These are phyloP conservation scores for Pyrenopolyporus hunteri DNA, from an alignment of 495 filamentous ascomycete species.

Conservation along the genomic window DNA sequence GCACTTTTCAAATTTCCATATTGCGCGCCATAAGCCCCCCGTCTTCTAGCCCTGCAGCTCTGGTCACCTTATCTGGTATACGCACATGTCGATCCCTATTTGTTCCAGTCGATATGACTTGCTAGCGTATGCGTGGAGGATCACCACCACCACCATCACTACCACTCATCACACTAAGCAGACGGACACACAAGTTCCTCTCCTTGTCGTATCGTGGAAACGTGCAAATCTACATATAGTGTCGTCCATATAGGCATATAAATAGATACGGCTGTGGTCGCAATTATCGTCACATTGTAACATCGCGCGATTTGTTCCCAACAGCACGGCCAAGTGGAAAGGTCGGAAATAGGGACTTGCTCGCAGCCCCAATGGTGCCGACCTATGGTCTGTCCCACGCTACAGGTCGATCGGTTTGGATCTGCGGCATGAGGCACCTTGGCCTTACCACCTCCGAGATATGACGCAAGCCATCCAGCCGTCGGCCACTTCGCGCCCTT, in stretches of 20 bases:
- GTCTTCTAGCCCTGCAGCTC: not conserved
- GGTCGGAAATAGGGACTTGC: not conserved
- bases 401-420: conserved; percentile 2
- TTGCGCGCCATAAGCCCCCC: conserved; percentile 9
- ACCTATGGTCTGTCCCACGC: not conserved
- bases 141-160: not conserved
- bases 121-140: conserved; percentile 27
- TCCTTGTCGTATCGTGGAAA: conserved; percentile 6
- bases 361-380: not conserved
- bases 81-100: conserved; percentile 32
- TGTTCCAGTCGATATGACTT: conserved; percentile 21
- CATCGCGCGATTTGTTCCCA: conserved; percentile 15
- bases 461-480: too few species aligned
- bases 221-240: conserved; percentile 7
- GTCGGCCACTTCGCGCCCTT: not conserved
- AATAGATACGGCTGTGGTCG: conserved; percentile 1
- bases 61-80: conserved; percentile 10
- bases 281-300: conserved; percentile 31
- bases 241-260: not conserved
- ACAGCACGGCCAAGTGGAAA: not conserved
- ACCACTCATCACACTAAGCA: conserved; percentile 13
- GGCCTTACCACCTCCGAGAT: not conserved
- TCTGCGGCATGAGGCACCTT: conserved; percentile 11
- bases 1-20: conserved; percentile 13
- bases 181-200: conserved; percentile 6